phyloP scores from a whole-genome alignment of 2,329 filamentous ascomycete genomes.

The Trichophyton benhamiae region DNA sequence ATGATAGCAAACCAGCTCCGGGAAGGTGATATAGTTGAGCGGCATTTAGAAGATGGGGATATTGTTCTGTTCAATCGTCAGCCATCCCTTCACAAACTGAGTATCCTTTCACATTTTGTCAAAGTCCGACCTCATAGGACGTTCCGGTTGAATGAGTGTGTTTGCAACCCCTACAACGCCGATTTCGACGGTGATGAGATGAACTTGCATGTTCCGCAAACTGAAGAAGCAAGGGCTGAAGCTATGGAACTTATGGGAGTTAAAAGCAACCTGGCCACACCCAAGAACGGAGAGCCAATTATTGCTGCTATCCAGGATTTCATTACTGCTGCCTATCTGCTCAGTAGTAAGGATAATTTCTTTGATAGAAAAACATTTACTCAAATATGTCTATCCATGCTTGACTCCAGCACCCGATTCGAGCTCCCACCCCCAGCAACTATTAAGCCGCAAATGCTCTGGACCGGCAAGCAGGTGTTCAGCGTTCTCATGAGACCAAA shows the following conservation, averaged over 20 bases:
- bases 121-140: constrained; percentile 93
- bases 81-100: constrained; percentile 93
- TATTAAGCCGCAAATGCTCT: constrained; percentile 70
- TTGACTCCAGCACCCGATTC: constrained; percentile 62
- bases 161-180: constrained; percentile 94
- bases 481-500: constrained; percentile 85
- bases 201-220: constrained; percentile 96
- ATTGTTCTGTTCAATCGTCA: constrained; percentile 97
- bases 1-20: constrained; percentile 61
- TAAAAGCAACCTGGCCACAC: constrained; percentile 88
- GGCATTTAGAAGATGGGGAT: constrained; percentile 89
- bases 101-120: constrained; percentile 90
- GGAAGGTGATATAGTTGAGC: constrained; percentile 80
- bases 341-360: constrained; percentile 87
- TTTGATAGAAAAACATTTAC: constrained; percentile 80
- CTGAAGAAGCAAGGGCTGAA: constrained; percentile 88
- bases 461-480: constrained; percentile 97
- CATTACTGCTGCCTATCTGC: constrained; percentile 83
- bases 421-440: constrained; percentile 81
- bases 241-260: constrained; percentile 96
- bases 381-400: constrained; percentile 88
- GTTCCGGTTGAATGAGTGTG: constrained; percentile 94
- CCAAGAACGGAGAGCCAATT: constrained; percentile 94
- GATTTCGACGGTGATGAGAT: constrained; percentile 99
- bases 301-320: constrained; percentile 99